These are phyloP conservation scores for Paracorniculantispora psalliotae DNA, from an alignment of 2,329 filamentous ascomycete genomes.

Conservation along the genomic window DNA sequence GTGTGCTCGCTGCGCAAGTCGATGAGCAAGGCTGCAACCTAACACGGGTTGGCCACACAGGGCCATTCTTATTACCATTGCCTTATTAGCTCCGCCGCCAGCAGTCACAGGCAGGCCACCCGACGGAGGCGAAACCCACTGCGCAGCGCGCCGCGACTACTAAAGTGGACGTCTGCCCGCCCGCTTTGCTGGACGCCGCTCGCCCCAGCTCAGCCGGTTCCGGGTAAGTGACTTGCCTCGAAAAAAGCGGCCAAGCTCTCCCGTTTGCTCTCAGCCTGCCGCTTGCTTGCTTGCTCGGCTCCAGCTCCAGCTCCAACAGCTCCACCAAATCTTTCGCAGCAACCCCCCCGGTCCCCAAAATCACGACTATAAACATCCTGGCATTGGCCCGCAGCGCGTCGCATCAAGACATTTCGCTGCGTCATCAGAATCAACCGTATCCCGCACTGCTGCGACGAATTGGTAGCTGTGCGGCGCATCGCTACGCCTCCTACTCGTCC, in stretches of 20 bases:
- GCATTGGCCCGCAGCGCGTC: slow-evolving; percentile 12
- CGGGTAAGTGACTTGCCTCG: slow-evolving; percentile 1
- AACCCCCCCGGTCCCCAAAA: background rate
- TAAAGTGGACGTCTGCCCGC: slow-evolving; percentile 11
- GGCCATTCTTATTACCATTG: slow-evolving; percentile 1
- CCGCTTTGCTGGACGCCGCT: background rate
- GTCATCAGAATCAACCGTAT: background rate
- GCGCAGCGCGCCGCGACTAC: background rate
- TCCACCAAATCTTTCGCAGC: background rate
- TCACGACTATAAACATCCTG: slow-evolving; percentile 3
- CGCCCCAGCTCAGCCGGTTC: slow-evolving; percentile 7
- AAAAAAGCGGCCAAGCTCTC: background rate
- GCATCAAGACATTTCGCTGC: slow-evolving; percentile 5
- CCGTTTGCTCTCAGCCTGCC: background rate
- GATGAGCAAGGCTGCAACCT: slow-evolving; percentile 5
- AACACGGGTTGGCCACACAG: background rate
- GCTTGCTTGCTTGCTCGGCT: background rate
- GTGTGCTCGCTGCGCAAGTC: background rate
- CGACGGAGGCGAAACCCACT: slow-evolving; percentile 6
- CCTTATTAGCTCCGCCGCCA: background rate
- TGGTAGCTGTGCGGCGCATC: background rate
- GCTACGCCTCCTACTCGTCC: background rate
- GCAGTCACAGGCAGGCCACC: background rate
- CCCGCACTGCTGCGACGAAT: background rate
- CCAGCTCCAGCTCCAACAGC: background rate